Base-by-base conservation (phyloP, 1,284 basidiomycete genomes). In the Apiotrichum laibachii region DNA sequence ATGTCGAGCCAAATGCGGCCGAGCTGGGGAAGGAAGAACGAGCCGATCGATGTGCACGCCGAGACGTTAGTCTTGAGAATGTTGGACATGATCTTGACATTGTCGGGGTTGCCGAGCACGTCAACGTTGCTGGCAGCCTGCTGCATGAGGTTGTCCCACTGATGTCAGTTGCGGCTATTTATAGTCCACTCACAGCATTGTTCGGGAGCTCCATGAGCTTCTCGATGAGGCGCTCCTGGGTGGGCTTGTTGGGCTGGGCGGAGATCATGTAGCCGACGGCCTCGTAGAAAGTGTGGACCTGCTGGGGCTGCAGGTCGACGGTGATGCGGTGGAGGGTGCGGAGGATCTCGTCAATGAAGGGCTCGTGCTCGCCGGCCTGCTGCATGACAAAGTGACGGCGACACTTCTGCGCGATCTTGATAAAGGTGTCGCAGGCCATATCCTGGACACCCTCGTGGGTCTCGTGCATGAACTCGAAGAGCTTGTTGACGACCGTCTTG, bases 401-500 rank as follows among this genome's bases (percentile, higher is more conserved):
- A 76, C 96, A 99, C 80, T 98, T 99, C 77, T 99, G 95, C 21
- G 96, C 93, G 70, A 99, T 99, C 81, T 99, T 99, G 83, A 99
- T 98, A 80, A 99, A 99, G 0, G 96, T 99, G 78, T 99, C 96
- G 78, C 96, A 99, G 50, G 96, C 96, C 96, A 99, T 99, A 79
- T 99, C 96, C 79, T 99, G 96, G 13, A 99, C 96, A 82, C 92
- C 94, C 82, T 99, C 96, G 73, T 99, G 96, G 0, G 92, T 97
- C 81, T 99, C 96, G 80, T 99, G 96, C 94, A 99, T 99, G 77
- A 99, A 99, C 78, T 99, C 96, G 78, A 99, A 99, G 19, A 99
- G 83, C 80, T 99, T 99, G 82, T 99, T 99, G 66, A 99, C 96
- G 52, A 99, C 96, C 5, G 96, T 99, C 83, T 99, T 99, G 76